Evolutionary conservation across 345 rosid genomes (phyloP).

Genomic region (Citrus glauca): DNA sequence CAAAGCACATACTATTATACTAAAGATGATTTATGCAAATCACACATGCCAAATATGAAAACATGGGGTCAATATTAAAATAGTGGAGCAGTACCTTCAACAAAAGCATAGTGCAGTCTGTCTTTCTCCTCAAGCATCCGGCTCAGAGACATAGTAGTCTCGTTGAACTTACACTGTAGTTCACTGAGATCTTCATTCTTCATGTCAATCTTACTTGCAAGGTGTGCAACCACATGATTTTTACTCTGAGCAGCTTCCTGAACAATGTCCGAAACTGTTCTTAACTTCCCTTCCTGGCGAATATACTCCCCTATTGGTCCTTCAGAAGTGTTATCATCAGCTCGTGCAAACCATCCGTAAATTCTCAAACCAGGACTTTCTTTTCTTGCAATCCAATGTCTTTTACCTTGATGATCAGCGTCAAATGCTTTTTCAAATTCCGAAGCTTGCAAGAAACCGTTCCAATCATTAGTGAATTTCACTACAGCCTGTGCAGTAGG

Average conservation of each 20-base stretch:
- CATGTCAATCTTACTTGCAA: conserved; percentile 50
- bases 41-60: neutral
- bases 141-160: conserved; percentile 45
- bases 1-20: neutral
- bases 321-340: conserved; percentile 50
- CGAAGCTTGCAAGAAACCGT: conserved; percentile 50
- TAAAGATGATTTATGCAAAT: neutral
- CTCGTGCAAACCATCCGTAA: conserved; percentile 85
- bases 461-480: conserved; percentile 56
- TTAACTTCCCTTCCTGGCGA: conserved; percentile 53
- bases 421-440: conserved; percentile 70
- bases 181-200: conserved; percentile 58
- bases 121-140: conserved; percentile 77
- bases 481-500: conserved; percentile 45
- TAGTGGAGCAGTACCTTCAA: conserved; percentile 47
- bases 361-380: conserved; percentile 28
- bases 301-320: conserved; percentile 73
- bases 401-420: conserved; percentile 37
- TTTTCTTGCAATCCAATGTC: conserved; percentile 48
- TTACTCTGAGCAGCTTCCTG: conserved; percentile 41
- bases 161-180: conserved; percentile 50
- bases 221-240: conserved; percentile 40
- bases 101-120: conserved; percentile 50
- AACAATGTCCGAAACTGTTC: conserved; percentile 47
- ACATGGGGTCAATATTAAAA: neutral